Percentiles rank a stretch among this genome's conserved stretches.
Evolutionary conservation across 2,329 filamentous ascomycete genomes (phyloP).

Genomic region (Albifimbria verrucaria): DNA sequence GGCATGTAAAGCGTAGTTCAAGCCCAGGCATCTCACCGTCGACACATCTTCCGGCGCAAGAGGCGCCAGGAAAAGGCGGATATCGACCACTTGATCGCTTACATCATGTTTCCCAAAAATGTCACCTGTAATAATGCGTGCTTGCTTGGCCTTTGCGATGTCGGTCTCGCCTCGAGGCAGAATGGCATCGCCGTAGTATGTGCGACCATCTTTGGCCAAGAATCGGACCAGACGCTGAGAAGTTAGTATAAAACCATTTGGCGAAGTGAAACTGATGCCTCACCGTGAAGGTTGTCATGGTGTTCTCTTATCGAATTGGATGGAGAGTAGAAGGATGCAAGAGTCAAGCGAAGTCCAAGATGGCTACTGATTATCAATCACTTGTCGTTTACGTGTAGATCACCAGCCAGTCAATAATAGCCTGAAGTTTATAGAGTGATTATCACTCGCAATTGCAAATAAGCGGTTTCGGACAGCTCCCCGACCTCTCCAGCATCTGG

Average conservation of each 20-base stretch:
- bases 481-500: neutral
- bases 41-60: slow-evolving; percentile 59
- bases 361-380: neutral
- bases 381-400: neutral
- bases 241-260: neutral
- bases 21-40: slow-evolving; percentile 66
- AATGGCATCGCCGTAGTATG: slow-evolving; percentile 73
- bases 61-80: slow-evolving; percentile 58
- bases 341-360: neutral
- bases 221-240: slow-evolving; percentile 70
- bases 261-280: slow-evolving; percentile 14
- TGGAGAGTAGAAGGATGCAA: neutral
- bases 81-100: slow-evolving; percentile 57
- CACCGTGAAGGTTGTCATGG: slow-evolving; percentile 45
- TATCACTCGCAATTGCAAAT: neutral
- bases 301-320: neutral
- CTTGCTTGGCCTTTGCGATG: slow-evolving; percentile 57
- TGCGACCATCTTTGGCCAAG: slow-evolving; percentile 64
- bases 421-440: neutral
- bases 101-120: slow-evolving; percentile 64
- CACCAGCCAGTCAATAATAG: neutral
- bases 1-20: slow-evolving; percentile 72
- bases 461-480: neutral
- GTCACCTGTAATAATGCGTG: slow-evolving; percentile 60
- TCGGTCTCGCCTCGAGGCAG: slow-evolving; percentile 59